Evolutionary conservation across 2,329 filamentous ascomycete genomes (phyloP), one percentile per base, ranked within the genome.

Genomic region (Diaporthe citriasiana): DNA sequence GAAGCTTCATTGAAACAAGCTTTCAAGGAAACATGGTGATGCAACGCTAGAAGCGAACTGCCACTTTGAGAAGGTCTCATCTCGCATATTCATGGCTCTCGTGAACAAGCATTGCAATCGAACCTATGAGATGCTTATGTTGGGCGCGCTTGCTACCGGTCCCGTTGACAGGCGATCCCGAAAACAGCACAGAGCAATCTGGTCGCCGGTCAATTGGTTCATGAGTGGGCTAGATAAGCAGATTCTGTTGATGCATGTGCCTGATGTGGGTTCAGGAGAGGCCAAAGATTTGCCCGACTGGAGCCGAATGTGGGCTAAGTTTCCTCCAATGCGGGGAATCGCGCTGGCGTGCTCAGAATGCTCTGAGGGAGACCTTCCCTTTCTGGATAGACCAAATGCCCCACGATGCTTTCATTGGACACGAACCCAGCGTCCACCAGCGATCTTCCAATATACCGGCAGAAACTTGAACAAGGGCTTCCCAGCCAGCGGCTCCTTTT

Each of bases 41-140:
- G 38, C 53, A 59, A 50, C 68, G 25, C 45, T 55, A 38, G 17
- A 70, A 69, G 51, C 56, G 56, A 57, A 66, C 72, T 74, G 72
- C 74, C 72, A 30, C 72, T 72, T 75, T 35, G 60, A 75, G 74
- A 75, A 75, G 74, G 74, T 74, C 47, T 73, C 63, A 50, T 74
- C 38, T 47, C 50, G 19, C 33, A 63, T 40, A 25, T 35, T 50
- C 27, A 35, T 51, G 60, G 42, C 45, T 66, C 60, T 25, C 42
- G 60, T 66, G 53, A 70, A 51, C 60, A 51, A 13, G 40, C 22
- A 59, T 25, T 15, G 12, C 40, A 38, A 50, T 59, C 53, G 45
- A 59, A 17, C 68, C 53, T 70, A 70, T 57, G 8, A 40, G 35
- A 27, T 45, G 22, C 15, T 22, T 19, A 42, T 27, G 30, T 25